Base-by-base conservation (phyloP, 352 stramenopile genomes). In the Pythium dissotocum region DNA sequence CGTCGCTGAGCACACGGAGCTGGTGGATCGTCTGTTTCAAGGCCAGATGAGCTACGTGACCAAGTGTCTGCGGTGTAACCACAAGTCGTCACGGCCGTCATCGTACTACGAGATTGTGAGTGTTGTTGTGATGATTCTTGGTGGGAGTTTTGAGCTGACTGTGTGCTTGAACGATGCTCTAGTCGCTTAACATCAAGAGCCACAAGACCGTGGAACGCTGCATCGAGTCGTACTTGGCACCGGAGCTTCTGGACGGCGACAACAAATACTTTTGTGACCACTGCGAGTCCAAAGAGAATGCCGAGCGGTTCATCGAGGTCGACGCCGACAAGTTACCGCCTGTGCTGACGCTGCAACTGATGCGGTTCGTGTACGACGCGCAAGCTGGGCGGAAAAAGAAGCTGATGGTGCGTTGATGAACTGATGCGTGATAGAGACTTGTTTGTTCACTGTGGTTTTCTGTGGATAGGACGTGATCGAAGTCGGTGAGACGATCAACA, bases 211-310 rank as follows among this genome's bases (percentile, higher is more conserved):
- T 97, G 33, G 73, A 89, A 16, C 73, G 88, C 53, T 93, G 83
- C 49, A 79, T 93, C 40, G 70, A 77, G 67, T 88, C 84, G 35
- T 95, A 95, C 63, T 59, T 93, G 40, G 82, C 82, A 5, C 69
- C 80, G 0, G 89, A 97, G 61, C 59, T 91, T 33, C 75, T 97
- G 28, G 83, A 95, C 4, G 88, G 83, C 26, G 87, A 96, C 52
- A 95, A 97, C 76, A 86, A 93, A 64, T 97, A 96, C 61, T 92
- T 90, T 62, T 97, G 89, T 59, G 80, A 89, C 13, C 51, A 80
- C 36, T 97, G 89, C 67, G 65, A 80, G 13, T 71, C 77, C 2
- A 97, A 97, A 63, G 80, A 95, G 54, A 77, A 81, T 51, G 89
- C 88, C 0, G 78, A 91, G 65, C 82, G 89, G 8, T 90, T 76